phyloP scores from a whole-genome alignment of 2,329 filamentous ascomycete genomes.

The Aspergillus chevalieri region DNA sequence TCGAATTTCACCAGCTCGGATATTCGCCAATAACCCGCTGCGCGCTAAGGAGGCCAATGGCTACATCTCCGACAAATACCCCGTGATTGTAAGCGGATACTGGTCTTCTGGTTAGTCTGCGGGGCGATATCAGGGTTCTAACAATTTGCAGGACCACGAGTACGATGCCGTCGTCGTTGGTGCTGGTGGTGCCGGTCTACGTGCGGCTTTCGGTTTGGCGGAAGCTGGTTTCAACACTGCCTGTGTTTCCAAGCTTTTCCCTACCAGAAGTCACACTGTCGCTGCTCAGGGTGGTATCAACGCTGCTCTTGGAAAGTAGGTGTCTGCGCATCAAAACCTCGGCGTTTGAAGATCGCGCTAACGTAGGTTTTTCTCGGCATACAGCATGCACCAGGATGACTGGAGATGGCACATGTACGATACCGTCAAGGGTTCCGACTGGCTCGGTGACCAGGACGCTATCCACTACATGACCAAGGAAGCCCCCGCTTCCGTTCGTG shows the following conservation, averaged over 20 bases:
- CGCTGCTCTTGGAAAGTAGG: conserved; percentile 39
- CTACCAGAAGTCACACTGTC: conserved; percentile 59
- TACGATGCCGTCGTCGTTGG: conserved; percentile 90
- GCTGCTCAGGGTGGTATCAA: conserved; percentile 62
- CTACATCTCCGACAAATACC: conserved; percentile 83
- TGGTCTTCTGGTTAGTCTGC: not conserved
- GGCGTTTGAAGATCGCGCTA: conserved; percentile 11
- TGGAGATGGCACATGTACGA: conserved; percentile 99
- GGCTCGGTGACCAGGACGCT: conserved; percentile 93
- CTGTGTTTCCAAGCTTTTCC: conserved; percentile 60
- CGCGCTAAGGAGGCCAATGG: conserved; percentile 90
- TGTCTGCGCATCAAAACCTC: conserved; percentile 4
- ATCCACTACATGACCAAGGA: conserved; percentile 99
- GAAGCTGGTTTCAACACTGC: conserved; percentile 61
- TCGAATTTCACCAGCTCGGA: conserved; percentile 55
- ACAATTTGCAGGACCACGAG: conserved; percentile 70
- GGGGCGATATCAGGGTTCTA: conserved; percentile 8
- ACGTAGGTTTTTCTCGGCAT: conserved; percentile 3
- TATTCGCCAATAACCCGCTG: conserved; percentile 78
- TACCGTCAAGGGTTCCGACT: conserved; percentile 95
- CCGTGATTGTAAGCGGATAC: conserved; percentile 68
- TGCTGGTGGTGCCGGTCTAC: conserved; percentile 58
- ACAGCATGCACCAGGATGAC: conserved; percentile 95
- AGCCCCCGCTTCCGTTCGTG: conserved; percentile 82
- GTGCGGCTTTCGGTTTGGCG: conserved; percentile 58